Base-by-base conservation (phyloP, 345 rosid genomes). In the Gossypium thurberi region DNA sequence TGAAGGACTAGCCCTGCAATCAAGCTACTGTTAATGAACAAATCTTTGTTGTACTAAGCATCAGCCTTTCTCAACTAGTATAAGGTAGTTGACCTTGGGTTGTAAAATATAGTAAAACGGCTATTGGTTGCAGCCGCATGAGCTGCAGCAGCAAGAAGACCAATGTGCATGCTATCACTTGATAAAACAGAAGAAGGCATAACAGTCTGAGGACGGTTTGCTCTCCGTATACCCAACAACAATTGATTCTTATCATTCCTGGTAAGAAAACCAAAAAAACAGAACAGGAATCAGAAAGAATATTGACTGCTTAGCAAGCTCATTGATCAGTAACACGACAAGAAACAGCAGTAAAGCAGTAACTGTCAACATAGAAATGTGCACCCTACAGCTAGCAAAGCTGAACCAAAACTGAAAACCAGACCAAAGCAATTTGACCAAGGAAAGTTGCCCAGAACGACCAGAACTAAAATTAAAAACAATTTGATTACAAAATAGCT, bases 131-230 rank as follows among this genome's bases (percentile, higher is more conserved):
- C 92, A 70, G 96, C 91, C 18, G 99, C 99, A 87, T 95, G 97
- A 81, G 99, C 98, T n/a, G 98, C 98, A 8, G 98, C 98, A 63
- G 99, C 99, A 60, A 92, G 87, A 55, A 92, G 88, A 56, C 98
- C 98, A 66, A 95, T 92, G 75, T 92, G 99, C 99, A 95, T 92
- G 84, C 99, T 89, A 73, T 95, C 99, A 75, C 98, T 92, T 40
- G 98, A 95, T 70, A 95, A 83, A 18, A 95, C 92, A 17, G 99
- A 95, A 48, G 96, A 90, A 33, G 98, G 85, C 76, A 95, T 81
- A 78, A 86, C 87, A 69, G 98, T 77, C 10, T 96, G 89, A 74
- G 90, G 99, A 79, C 98, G 82, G 74, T 86, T 91, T 51, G 98
- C 91, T 21, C 90, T 82, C 78, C 99, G 83, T 73, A 89, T 84